Percentiles rank a stretch among this genome's conserved stretches.
Conservation (phyloP, 208 protist species). For the Acanthamoeba culbertsoni region DNA sequence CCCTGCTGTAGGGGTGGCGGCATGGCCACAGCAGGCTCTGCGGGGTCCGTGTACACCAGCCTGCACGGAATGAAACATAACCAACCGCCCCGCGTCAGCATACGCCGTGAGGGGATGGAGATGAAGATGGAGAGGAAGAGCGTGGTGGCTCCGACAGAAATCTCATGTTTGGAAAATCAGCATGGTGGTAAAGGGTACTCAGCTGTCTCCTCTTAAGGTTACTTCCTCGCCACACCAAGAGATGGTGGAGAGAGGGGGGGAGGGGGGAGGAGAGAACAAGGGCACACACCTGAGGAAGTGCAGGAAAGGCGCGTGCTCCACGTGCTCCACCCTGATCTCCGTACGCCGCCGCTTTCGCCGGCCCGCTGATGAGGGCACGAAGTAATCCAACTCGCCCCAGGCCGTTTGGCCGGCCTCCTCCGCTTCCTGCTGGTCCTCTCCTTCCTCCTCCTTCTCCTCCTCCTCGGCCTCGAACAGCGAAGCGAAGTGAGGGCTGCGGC, state of each 20-base stretch:
- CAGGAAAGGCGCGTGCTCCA: neutral
- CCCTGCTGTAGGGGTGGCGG: neutral
- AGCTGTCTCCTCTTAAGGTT: neutral
- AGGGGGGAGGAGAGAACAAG: neutral
- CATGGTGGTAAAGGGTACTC: neutral
- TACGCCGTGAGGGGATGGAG: neutral
- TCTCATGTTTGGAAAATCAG: neutral
- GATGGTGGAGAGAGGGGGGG: neutral
- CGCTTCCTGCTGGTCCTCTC: neutral
- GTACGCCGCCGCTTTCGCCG: too few species aligned
- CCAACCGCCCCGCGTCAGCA: too few species aligned
- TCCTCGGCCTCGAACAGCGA: neutral
- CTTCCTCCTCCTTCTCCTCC: neutral
- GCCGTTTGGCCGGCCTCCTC: neutral
- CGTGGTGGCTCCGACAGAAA: neutral
- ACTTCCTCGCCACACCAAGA: neutral
- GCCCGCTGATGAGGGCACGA: too few species aligned
- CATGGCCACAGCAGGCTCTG: neutral
- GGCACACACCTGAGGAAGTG: neutral
- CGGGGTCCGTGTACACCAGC: neutral
- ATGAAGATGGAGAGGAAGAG: neutral
- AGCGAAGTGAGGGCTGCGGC: neutral
- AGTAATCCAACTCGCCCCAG: neutral
- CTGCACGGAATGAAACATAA: neutral
- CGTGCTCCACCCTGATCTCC: neutral